Evolutionary conservation across 208 protist species (phyloP).

Genomic region (Wallacemonas collosoma): DNA sequence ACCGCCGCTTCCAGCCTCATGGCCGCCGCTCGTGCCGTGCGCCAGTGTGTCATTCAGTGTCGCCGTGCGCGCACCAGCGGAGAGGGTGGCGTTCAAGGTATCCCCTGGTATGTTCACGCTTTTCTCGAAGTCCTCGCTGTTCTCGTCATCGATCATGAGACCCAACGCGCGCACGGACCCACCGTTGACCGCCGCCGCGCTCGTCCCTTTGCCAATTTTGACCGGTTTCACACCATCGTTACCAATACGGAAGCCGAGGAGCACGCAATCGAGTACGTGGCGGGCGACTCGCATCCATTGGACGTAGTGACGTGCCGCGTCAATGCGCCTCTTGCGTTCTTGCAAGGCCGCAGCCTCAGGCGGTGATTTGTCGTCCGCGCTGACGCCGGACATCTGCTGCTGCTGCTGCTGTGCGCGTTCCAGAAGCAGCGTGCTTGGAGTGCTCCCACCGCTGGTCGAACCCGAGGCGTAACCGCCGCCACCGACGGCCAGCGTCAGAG

Average conservation of each 20-base stretch:
- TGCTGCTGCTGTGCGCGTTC: background rate
- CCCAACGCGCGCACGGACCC: background rate
- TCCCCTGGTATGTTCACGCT: no score
- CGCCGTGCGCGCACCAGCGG: no score
- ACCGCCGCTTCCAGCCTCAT: conserved; percentile 3
- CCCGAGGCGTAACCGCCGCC: no score
- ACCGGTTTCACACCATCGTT: conserved; percentile 15
- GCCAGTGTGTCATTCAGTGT: background rate
- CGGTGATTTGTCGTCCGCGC: background rate
- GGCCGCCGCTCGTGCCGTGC: background rate
- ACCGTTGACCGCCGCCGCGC: background rate
- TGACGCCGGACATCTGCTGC: background rate
- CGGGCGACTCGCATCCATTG: conserved; percentile 15
- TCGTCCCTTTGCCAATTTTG: conserved; percentile 1
- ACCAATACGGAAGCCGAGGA: conserved; percentile 4
- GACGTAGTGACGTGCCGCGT: conserved; percentile 7
- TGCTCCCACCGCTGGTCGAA: no score
- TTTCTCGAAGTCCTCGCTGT: background rate
- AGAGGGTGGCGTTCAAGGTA: no score
- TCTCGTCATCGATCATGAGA: background rate
- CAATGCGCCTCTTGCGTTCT: background rate
- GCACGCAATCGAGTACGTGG: conserved; percentile 11
- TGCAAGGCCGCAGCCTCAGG: background rate
- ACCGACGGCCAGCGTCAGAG: no score
- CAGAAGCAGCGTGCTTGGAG: no score